Evolutionary conservation across 2,329 filamentous ascomycete species (phyloP).

Genomic region (Raffaelea ambrosiae): DNA sequence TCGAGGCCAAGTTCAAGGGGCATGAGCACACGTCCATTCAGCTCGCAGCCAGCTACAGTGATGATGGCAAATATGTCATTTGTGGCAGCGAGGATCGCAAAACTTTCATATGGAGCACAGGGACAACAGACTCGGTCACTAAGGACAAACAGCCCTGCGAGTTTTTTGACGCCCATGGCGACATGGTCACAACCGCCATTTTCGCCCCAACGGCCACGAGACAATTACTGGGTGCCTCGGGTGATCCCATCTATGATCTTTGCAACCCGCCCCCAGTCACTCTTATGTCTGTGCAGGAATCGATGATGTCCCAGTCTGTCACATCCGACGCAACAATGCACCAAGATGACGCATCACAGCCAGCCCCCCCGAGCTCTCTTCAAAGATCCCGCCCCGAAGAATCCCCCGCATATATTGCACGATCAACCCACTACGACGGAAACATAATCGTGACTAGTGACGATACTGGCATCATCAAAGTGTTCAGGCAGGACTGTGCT

Average conservation of each 20-base stretch:
- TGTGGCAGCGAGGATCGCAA: conserved; percentile 89
- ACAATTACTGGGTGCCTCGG: conserved; percentile 68
- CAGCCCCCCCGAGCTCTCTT: conserved; percentile 13
- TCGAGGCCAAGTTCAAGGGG: conserved; percentile 86
- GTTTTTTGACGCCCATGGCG: conserved; percentile 81
- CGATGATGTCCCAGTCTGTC: conserved; percentile 22
- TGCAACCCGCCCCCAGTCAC: conserved; percentile 92
- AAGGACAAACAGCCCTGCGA: conserved; percentile 78
- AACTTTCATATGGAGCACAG: conserved; percentile 83
- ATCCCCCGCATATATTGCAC: conserved; percentile 67
- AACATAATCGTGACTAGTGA: conserved; percentile 92
- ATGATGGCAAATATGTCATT: conserved; percentile 77
- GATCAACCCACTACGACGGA: conserved; percentile 67
- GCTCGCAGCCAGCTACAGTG: conserved; percentile 81
- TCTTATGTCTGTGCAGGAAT: conserved; percentile 65
- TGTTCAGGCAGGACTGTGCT: conserved; percentile 92
- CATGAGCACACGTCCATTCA: conserved; percentile 87
- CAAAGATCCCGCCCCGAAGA: conserved; percentile 49
- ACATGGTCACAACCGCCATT: conserved; percentile 81
- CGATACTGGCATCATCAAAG: conserved; percentile 80
- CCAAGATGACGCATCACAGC: conserved; percentile 2
- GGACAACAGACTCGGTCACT: conserved; percentile 49
- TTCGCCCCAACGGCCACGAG: conserved; percentile 75
- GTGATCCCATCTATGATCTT: conserved; percentile 90
- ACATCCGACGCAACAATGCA: conserved; percentile 10